Percentiles rank a stretch among this genome's conserved stretches.
phyloP scores from a whole-genome alignment of 2,329 filamentous ascomycete species.

The Fusarium coicis region DNA sequence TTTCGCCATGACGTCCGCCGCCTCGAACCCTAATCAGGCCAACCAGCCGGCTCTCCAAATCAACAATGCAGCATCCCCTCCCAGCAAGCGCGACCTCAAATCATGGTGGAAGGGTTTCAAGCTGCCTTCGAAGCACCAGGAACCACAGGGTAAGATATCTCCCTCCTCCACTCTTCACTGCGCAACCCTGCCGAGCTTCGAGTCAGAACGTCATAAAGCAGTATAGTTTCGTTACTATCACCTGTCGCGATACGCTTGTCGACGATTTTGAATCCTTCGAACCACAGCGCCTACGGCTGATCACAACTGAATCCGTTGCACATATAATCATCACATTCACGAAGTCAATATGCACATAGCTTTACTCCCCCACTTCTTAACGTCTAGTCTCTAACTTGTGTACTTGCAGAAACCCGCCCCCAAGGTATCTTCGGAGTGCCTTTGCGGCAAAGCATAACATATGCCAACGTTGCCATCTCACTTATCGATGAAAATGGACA shows the following conservation, averaged over 20 bases:
- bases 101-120: conserved; percentile 99
- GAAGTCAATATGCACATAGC: conserved; percentile 1
- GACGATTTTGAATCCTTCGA: not conserved
- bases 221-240: not conserved
- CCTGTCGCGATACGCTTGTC: conserved; percentile 5
- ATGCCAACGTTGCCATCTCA: conserved; percentile 98
- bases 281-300: not conserved
- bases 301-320: not conserved
- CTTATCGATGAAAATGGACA: conserved; percentile 91
- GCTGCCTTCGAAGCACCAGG: conserved; percentile 68
- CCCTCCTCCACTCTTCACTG: conserved; percentile 5
- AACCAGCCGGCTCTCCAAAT: conserved; percentile 45
- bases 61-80: conserved; percentile 71
- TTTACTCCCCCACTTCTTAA: not conserved
- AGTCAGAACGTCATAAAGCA: conserved; percentile 5
- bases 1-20: conserved; percentile 51
- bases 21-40: conserved; percentile 48
- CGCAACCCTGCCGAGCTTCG: conserved; percentile 5
- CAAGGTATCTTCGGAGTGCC: conserved; percentile 95
- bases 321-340: not conserved
- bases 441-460: conserved; percentile 92
- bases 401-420: conserved; percentile 57
- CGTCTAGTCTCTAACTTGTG: conserved; percentile 33
- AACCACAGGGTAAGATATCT: conserved; percentile 61
- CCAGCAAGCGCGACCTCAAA: conserved; percentile 86